Percentiles rank a stretch among this genome's conserved stretches.
Evolutionary conservation across 2,329 filamentous ascomycete species (phyloP).

Genomic region (Thyridium curvatum): DNA sequence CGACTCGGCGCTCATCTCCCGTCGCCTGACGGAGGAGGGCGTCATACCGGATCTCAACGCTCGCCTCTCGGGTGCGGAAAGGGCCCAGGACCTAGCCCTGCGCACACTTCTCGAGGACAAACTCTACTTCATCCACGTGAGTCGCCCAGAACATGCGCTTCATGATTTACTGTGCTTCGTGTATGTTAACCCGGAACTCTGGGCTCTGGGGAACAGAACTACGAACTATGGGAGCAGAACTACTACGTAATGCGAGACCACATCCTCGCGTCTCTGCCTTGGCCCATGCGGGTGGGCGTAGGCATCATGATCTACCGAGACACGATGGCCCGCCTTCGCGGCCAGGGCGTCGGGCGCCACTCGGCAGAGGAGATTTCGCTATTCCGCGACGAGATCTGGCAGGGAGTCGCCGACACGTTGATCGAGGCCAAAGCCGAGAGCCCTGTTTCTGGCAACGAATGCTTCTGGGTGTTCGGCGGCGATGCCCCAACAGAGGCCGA

Average conservation of each 20-base stretch:
- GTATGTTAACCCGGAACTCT: no score
- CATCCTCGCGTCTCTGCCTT: slow-evolving; percentile 41
- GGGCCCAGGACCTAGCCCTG: slow-evolving; percentile 43
- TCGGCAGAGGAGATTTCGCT: slow-evolving; percentile 38
- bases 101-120: slow-evolving; percentile 54
- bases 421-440: slow-evolving; percentile 21
- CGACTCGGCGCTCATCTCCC: slow-evolving; percentile 51
- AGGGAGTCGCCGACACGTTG: slow-evolving; percentile 38
- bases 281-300: slow-evolving; percentile 41
- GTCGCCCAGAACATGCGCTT: no score
- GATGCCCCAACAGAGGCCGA: slow-evolving; percentile 50
- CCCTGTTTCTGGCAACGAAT: slow-evolving; percentile 5
- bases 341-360: slow-evolving; percentile 50
- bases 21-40: slow-evolving; percentile 31
- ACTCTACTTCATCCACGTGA: slow-evolving; percentile 48
- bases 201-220: slow-evolving; percentile 25
- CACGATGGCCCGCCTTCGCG: slow-evolving; percentile 36
- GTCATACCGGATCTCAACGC: slow-evolving; percentile 42
- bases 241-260: slow-evolving; percentile 52
- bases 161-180: no score
- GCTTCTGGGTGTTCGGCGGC: slow-evolving; percentile 53
- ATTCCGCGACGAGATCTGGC: slow-evolving; percentile 47
- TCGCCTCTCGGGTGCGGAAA: slow-evolving; percentile 26
- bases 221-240: slow-evolving; percentile 54
- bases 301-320: slow-evolving; percentile 42